Conservation (phyloP, 2,329 filamentous ascomycete species). For the Fusarium sterilihyphosum region DNA sequence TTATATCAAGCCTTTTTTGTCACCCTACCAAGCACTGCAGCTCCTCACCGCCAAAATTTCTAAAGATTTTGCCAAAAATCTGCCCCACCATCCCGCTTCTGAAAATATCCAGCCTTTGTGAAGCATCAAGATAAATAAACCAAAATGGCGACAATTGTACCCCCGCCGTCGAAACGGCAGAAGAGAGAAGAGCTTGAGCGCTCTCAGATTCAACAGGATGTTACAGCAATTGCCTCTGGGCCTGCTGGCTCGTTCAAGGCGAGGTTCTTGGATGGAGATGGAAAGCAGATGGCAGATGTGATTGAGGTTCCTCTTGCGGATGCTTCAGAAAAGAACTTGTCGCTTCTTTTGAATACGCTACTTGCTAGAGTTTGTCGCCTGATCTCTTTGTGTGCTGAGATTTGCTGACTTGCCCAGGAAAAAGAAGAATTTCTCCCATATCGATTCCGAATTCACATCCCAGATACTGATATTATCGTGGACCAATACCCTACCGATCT, state of each 20-base stretch:
- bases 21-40: slow-evolving; percentile 5
- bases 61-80: slow-evolving; percentile 44
- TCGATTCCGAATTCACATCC: slow-evolving; percentile 69
- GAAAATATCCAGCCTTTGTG: slow-evolving; percentile 18
- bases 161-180: slow-evolving; percentile 90
- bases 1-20: not conserved
- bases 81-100: slow-evolving; percentile 42
- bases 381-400: not conserved
- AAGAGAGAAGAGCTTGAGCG: slow-evolving; percentile 78
- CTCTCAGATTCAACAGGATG: slow-evolving; percentile 78
- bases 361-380: slow-evolving; percentile 71
- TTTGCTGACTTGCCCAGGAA: slow-evolving; percentile 50
- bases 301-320: slow-evolving; percentile 82
- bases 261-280: slow-evolving; percentile 85
- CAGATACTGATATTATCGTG: slow-evolving; percentile 61
- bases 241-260: slow-evolving; percentile 82
- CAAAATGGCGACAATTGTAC: slow-evolving; percentile 80
- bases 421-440: slow-evolving; percentile 70
- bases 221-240: slow-evolving; percentile 69
- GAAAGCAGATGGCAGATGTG: slow-evolving; percentile 76
- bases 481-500: slow-evolving; percentile 67
- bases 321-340: slow-evolving; percentile 88
- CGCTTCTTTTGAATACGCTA: slow-evolving; percentile 85
- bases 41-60: slow-evolving; percentile 47
- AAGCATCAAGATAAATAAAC: slow-evolving; percentile 3